A percentile compares a stretch with the other conserved stretches of the same genome.
Conservation (phyloP, 352 stramenopile genomes). For the Elongisporangium undulatum region DNA sequence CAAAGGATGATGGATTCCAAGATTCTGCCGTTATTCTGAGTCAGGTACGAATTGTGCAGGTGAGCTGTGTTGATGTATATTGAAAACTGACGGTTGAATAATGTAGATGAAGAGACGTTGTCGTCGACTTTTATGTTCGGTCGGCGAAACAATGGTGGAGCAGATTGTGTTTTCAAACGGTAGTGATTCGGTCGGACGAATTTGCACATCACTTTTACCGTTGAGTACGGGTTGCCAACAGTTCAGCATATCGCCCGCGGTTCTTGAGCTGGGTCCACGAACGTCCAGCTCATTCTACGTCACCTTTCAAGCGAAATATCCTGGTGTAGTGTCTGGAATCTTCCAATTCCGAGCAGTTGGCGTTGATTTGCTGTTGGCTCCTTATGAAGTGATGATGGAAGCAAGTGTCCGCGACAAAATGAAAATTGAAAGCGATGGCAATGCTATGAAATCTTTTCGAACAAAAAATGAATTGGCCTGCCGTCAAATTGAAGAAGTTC, state of each 20-base stretch:
- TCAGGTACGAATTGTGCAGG: neutral
- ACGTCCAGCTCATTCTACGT: slow-evolving; percentile 63
- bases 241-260: slow-evolving; percentile 70
- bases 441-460: slow-evolving; percentile 42
- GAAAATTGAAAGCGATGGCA: slow-evolving; percentile 17
- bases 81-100: neutral
- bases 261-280: slow-evolving; percentile 62
- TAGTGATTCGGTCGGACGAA: slow-evolving; percentile 43
- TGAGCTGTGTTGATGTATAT: neutral
- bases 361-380: slow-evolving; percentile 49
- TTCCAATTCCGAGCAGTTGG: slow-evolving; percentile 83
- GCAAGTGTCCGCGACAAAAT: slow-evolving; percentile 53
- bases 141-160: slow-evolving; percentile 70
- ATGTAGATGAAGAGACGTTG: slow-evolving; percentile 52
- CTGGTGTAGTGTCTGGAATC: slow-evolving; percentile 70
- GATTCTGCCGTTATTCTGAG: neutral
- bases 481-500: slow-evolving; percentile 37
- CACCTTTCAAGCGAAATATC: slow-evolving; percentile 51
- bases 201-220: slow-evolving; percentile 77
- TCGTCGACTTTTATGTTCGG: slow-evolving; percentile 60
- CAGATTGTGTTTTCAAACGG: slow-evolving; percentile 76
- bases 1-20: neutral
- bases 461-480: neutral
- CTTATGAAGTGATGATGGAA: slow-evolving; percentile 84
- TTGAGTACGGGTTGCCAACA: slow-evolving; percentile 82